Evolutionary conservation across 345 rosid genomes (phyloP), one percentile per base, ranked within the genome.

Genomic region (Cardamine occulta): DNA sequence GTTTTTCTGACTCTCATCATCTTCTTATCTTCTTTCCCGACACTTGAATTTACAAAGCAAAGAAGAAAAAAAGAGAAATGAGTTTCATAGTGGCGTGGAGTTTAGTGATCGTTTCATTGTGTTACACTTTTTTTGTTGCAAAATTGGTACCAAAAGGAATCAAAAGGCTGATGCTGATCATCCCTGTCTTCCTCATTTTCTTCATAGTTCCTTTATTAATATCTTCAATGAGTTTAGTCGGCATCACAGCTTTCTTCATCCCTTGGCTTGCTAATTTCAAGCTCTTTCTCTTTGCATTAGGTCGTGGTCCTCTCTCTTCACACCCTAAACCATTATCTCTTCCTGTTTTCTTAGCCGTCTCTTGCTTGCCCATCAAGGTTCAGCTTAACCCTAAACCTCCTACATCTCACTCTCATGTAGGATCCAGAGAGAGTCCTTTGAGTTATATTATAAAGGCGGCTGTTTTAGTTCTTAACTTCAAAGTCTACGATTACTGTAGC

Each of bases 201-300:
- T 74, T 88, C 28, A 72, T 73, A 35, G 79, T 86, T 52, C 87
- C 90, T 45, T 83, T 85, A 4, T 48, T 56, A 13, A 73, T 82
- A 14, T 49, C 68, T 61, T 73, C 84, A 1, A n/a, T 76, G 0
- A 73, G 84, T 29, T 63, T 84, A 1, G 34, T 73, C 0, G 87
- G 87, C 32, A 19, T 51, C 64, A 84, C 88, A 0, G 77, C 80
- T 1, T 86, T 86, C 63, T 81, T 82, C 80, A 54, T 84, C 49
- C 57, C 80, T 32, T 86, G 93, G 88, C 87, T 88, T 21, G 86
- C 84, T 7, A 86, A 82, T 57, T 88, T 88, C 85, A 86, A 86
- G 78, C 80, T 88, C 70, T 54, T 85, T 17, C 84, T 85, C 63
- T 84, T 88, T 29, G 86, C 88, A 48, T 81, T 85, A 6, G 83